Conservation (phyloP, 768 basidiomycete species). For the Phanerodontia chrysosporium region DNA sequence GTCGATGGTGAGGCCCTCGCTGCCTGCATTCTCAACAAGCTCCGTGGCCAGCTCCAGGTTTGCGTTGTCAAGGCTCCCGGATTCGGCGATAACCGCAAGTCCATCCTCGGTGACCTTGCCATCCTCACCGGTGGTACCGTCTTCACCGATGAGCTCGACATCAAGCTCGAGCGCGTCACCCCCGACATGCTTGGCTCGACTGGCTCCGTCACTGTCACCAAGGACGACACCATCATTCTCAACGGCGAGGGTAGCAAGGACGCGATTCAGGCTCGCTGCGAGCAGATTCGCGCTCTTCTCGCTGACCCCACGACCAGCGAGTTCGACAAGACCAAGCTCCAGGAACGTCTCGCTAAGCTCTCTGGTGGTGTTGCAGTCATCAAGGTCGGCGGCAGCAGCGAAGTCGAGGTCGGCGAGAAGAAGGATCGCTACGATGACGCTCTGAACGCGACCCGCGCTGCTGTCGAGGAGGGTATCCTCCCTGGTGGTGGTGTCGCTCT, state of each 20-base stretch:
- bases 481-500: constrained; percentile 95
- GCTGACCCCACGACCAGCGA: constrained; percentile 83
- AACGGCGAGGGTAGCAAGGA: constrained; percentile 93
- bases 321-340: constrained; percentile 91
- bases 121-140: constrained; percentile 98
- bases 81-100: constrained; percentile 99
- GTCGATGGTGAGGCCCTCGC: constrained; percentile 97
- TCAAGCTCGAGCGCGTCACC: constrained; percentile 92
- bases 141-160: constrained; percentile 89
- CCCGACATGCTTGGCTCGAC: constrained; percentile 87
- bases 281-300: constrained; percentile 87
- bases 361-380: constrained; percentile 97
- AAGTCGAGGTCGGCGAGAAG: constrained; percentile 99
- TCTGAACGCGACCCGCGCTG: constrained; percentile 95
- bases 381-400: constrained; percentile 90
- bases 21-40: constrained; percentile 98
- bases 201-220: constrained; percentile 90
- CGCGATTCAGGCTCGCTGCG: constrained; percentile 87
- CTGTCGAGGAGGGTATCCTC: constrained; percentile 97
- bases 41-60: constrained; percentile 94
- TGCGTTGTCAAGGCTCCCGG: constrained; percentile 95
- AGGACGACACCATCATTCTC: constrained; percentile 95
- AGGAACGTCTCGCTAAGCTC: constrained; percentile 95
- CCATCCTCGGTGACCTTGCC: constrained; percentile 92
- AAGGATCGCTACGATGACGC: constrained; percentile 98